These are phyloP conservation scores for Backusella westeae DNA, from an alignment of 192 early-diverging fungal species.

Conservation along the genomic window DNA sequence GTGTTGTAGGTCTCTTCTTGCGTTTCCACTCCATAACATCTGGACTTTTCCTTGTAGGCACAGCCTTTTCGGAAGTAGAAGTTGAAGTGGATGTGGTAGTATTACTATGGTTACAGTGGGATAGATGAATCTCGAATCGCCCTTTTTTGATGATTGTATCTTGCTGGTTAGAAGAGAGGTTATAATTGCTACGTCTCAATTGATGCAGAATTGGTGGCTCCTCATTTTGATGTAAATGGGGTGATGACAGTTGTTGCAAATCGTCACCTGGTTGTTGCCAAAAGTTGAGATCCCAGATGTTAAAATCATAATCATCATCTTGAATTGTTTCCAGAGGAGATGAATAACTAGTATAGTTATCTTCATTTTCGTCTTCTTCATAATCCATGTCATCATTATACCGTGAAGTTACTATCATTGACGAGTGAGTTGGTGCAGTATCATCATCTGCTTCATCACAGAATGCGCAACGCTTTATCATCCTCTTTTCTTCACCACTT, in stretches of 20 bases:
- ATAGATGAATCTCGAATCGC: conserved; percentile 22
- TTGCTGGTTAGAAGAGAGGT: background rate
- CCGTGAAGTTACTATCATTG: background rate
- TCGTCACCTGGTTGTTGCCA: background rate
- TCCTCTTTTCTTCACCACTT: background rate
- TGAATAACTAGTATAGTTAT: background rate
- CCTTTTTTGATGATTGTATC: conserved; percentile 15
- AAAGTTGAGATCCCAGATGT: conserved; percentile 3
- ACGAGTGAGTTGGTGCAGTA: background rate
- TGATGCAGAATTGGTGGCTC: conserved; percentile 18
- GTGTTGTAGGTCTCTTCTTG: conserved; percentile 6
- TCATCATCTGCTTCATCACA: conserved; percentile 3
- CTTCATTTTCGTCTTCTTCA: background rate
- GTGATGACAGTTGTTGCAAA: background rate
- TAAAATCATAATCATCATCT: background rate
- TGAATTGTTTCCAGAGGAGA: background rate
- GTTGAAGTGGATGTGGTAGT: background rate
- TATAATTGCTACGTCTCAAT: conserved; percentile 1
- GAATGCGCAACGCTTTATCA: background rate
- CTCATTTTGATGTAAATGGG: background rate
- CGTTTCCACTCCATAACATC: conserved; percentile 14
- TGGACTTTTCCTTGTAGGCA: background rate
- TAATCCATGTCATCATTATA: background rate
- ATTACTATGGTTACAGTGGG: background rate
- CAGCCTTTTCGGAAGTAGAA: background rate